Base-by-base conservation (phyloP, 1,284 basidiomycete genomes). In the Malassezia slooffiae region DNA sequence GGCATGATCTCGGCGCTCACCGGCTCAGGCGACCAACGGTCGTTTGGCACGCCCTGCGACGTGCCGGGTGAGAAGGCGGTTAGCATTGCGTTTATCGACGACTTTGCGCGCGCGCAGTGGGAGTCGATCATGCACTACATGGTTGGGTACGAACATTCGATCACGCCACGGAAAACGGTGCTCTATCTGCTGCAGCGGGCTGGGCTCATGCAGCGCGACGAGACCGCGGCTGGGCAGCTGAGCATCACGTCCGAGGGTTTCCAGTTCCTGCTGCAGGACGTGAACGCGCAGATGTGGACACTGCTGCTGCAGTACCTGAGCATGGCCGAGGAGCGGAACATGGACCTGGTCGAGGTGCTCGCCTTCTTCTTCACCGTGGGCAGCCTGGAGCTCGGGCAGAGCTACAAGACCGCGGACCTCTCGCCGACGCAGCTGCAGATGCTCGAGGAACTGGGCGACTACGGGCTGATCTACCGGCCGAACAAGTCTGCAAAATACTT, bases 271-370 rank as follows among this genome's bases (percentile, higher is more conserved):
- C 77, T 99, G 17, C 84, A 95, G 67, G 83, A 91, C 32, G 83
- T 93, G n/a, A 87, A 95, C 65, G 85, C 83, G 15, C 93, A 99
- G 69, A 73, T 97, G n/a, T 99, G 93, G 93, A 85, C 88, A 66
- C 75, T 97, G 30, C 73, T 99, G 41, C 76, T 96, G 31, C 85
- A 89, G 59, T 97, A 96, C 70, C 50, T 69, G 33, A 52, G 57
- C 19, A 58, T 62, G 54, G 56, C 61, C 5, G 60, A 67, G 21
- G 57, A 56, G 33, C 44, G 60, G 9, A 58, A 59, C 38, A 59
- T 91, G 80, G 85, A 93, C 67, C 75, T 95, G 0, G 89, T 96
- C 6, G 87, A 93, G 68, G 84, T 95, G 7, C 75, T 97, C 38
- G 83, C 84, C 43, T 88, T 96, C 70, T 76, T 96, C 51, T 91